Evolutionary conservation across 2,329 filamentous ascomycete genomes (phyloP), one percentile per base, ranked within the genome.

Genomic region (Plenodomus tracheiphilus): DNA sequence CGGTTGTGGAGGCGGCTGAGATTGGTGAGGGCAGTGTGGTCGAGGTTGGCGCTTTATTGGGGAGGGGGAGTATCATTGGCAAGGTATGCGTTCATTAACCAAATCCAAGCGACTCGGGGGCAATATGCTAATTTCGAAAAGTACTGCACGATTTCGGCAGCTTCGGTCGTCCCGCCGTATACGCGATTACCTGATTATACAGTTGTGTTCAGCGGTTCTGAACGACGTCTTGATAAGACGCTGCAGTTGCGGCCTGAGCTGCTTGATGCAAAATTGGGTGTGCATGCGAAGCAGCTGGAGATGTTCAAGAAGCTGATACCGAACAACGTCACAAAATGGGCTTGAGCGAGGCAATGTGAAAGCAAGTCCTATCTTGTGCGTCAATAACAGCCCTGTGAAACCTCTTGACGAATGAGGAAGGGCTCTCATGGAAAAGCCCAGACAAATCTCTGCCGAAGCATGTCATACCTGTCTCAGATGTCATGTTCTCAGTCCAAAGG

Each of bases 71-170:
- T 43, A 60, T 70, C 1, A 43, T 79, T 46, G 77, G 77, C 9
- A 75, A 70, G 72, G 75, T 77, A 60, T 22, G 51, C 39, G 37
- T 32, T 37, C 43, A n/a, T n/a, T n/a, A n/a, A n/a, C n/a, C n/a
- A n/a, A n/a, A n/a, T n/a, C n/a, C n/a, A n/a, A n/a, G n/a, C n/a
- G n/a, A n/a, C n/a, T n/a, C n/a, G n/a, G n/a, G n/a, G n/a, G n/a
- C n/a, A n/a, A n/a, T n/a, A n/a, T n/a, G n/a, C n/a, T n/a, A n/a
- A n/a, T n/a, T 5, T 13, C 1, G 19, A 3, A 15, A 41, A 77
- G 75, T 75, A 71, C 38, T 79, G 77, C 59, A 78, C 75, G 22
- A 69, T 80, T 30, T 62, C 72, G 2, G 65, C 76, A 1, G 55
- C 69, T 13, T 69, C 67, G 10, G 53, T 62, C 11, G 58, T 79